Evolutionary conservation across 768 basidiomycete genomes (phyloP), one percentile per base, ranked within the genome.

Genomic region (Udeniomyces megalosporus): DNA sequence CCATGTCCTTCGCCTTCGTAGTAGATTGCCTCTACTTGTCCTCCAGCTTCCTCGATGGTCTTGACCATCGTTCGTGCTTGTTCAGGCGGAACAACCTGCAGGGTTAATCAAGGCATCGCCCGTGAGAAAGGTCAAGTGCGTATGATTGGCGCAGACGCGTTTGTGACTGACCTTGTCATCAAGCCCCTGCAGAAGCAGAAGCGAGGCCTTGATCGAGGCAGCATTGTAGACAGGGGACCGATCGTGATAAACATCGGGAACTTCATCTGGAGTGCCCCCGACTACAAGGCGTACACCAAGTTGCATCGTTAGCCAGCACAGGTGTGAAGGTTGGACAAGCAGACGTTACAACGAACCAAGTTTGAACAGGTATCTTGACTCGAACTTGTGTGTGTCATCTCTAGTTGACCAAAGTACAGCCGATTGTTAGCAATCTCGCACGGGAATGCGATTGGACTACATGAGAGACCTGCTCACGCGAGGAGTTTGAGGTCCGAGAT

Each of bases 1-100:
- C 67, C 82, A 69, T 84, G 82, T 2, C 82, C 82, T 72, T 85
- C 83, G 22, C 82, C 83, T 15, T 78, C 73, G 69, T 83, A 84
- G 0, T 80, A 66, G 64, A 81, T 76, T 65, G 82, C 81, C 67
- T 84, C 80, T 24, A 82, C 79, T 12, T 75, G 68, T 0, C 82
- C 82, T 2, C 78, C 77, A 0, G 75, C 74, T 55, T 76, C 73
- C 57, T 76, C 73, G 65, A 84, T 79, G 60, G 72, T 77, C 15
- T 80, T 74, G 44, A 80, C 78, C 54, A 86, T 84, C 14, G 70
- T 69, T 26, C 48, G 58, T 0, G 85, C 79, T 68, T 88, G 85
- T 20, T 76, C 77, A 3, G 82, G 83, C 0, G 81, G 85, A 0
- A 88, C 86, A n/a, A n/a, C n/a, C n/a, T n/a, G n/a, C n/a, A n/a